Evolutionary conservation across 176 grass and related monocot species (phyloP).

Genomic region (Oryza australiensis): DNA sequence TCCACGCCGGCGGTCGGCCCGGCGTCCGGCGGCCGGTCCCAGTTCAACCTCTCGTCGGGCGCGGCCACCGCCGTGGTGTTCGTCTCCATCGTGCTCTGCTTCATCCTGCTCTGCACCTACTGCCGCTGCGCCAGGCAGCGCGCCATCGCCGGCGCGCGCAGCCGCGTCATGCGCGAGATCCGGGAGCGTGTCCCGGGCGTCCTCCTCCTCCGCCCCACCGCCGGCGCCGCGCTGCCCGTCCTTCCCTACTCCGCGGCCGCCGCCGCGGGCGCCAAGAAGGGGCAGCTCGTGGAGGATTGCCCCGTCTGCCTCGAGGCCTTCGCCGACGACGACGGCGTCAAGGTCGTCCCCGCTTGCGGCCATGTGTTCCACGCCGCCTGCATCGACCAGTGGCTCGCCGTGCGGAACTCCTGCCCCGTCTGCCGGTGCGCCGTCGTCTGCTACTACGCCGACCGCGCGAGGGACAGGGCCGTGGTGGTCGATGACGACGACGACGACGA

Average conservation of each 20-base stretch:
- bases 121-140: slow-evolving; percentile 57
- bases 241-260: slow-evolving; percentile 25
- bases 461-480: background rate
- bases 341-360: slow-evolving; percentile 61
- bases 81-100: slow-evolving; percentile 55
- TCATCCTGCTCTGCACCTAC: slow-evolving; percentile 71
- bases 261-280: slow-evolving; percentile 19
- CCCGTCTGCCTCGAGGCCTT: slow-evolving; percentile 62
- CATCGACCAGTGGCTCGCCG: slow-evolving; percentile 72
- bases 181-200: slow-evolving; percentile 19
- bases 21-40: background rate
- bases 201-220: background rate
- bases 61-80: slow-evolving; percentile 56
- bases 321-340: slow-evolving; percentile 53
- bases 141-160: slow-evolving; percentile 27
- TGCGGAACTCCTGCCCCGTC: slow-evolving; percentile 62
- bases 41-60: slow-evolving; percentile 51
- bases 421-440: slow-evolving; percentile 55
- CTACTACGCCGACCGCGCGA: slow-evolving; percentile 19
- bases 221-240: slow-evolving; percentile 34
- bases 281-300: slow-evolving; percentile 51
- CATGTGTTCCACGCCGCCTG: slow-evolving; percentile 69
- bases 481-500: background rate
- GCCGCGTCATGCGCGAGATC: slow-evolving; percentile 44
- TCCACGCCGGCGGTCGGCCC: slow-evolving; percentile 3